These are phyloP conservation scores for Capsaspora owczarzaki DNA, from an alignment of 78 protist species.

Conservation along the genomic window DNA sequence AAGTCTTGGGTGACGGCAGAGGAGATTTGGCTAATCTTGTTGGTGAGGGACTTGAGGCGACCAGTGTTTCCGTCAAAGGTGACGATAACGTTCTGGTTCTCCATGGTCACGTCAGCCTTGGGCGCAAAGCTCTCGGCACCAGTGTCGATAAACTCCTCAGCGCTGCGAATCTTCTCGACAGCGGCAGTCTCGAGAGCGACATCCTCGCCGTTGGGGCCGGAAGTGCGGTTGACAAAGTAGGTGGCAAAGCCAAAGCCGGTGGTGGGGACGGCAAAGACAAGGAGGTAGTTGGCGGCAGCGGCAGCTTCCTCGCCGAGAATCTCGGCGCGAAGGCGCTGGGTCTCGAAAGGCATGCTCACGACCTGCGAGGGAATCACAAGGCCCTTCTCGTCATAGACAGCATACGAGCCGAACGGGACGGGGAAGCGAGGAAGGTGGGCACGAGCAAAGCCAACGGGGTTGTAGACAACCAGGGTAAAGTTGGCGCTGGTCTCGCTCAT, in stretches of 20 bases:
- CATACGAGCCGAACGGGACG: background rate
- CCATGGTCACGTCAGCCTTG: constrained; percentile 6
- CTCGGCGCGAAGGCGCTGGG: constrained; percentile 1
- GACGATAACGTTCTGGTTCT: constrained; percentile 9
- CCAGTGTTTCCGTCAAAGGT: constrained; percentile 37
- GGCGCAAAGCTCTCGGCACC: too few relatives aligned
- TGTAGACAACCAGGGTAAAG: constrained; percentile 14
- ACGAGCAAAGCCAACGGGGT: background rate
- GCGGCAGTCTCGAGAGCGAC: background rate
- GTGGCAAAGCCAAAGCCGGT: constrained; percentile 35
- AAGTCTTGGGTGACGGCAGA: constrained; percentile 28
- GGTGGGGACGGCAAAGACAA: constrained; percentile 1
- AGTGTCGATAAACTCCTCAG: too few relatives aligned
- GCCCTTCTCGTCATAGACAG: background rate
- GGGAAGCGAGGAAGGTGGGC: background rate
- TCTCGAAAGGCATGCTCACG: background rate
- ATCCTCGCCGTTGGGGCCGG: background rate
- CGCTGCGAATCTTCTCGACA: too few relatives aligned
- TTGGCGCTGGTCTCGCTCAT: background rate
- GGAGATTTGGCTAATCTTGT: background rate
- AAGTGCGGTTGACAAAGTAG: background rate
- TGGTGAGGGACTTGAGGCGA: constrained; percentile 11
- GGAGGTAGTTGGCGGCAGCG: background rate
- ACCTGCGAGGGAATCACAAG: background rate
- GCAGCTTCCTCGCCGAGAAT: background rate